Base-by-base conservation (phyloP, 306 rosid genomes). In the Arachis hypogaea region DNA sequence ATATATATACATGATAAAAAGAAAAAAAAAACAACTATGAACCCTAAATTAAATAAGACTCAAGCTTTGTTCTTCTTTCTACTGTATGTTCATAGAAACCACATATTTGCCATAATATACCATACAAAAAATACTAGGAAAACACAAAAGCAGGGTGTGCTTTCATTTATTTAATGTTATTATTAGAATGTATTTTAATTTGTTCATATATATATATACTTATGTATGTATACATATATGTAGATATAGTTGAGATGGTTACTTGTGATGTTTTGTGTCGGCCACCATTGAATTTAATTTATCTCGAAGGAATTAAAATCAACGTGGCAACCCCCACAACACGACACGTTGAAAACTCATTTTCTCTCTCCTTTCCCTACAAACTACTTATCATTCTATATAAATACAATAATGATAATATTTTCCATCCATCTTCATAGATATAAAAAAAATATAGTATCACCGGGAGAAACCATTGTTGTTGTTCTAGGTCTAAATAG, bases 241-340 rank as follows among this genome's bases (percentile, higher is more conserved):
- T 33, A 33, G 3, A 70, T 75, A 67, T n/a, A 33, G 38, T 2
- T 55, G 62, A 75, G 83, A 75, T 47, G 61, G 38, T 4, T 10
- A 12, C 59, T 18, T 46, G 8, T 74, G 85, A 87, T 71, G 82
- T 84, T 64, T 55, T 72, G 60, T 87, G 96, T 93, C 97, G 96
- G 97, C 96, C 93, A 89, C 61, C 67, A 78, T 77, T 73, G 78
- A 76, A 69, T 72, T 90, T 82, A 74, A 69, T 72, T 90, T 82
- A 74, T 80, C 73, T 78, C 70, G 43, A 86, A 79, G 82, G 69
- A 72, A 82, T 33, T 33, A 33, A 33, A 11, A 78, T 75, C 78
- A 51, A 83, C 90, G 96, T 89, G 98, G 89, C 90, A 76, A 78
- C 82, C 71, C 71, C 59, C 59, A 54, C 22, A 54, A 7, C 2